Base-by-base conservation (phyloP, 805 yeast genomes). In the Starmerella powellii region DNA sequence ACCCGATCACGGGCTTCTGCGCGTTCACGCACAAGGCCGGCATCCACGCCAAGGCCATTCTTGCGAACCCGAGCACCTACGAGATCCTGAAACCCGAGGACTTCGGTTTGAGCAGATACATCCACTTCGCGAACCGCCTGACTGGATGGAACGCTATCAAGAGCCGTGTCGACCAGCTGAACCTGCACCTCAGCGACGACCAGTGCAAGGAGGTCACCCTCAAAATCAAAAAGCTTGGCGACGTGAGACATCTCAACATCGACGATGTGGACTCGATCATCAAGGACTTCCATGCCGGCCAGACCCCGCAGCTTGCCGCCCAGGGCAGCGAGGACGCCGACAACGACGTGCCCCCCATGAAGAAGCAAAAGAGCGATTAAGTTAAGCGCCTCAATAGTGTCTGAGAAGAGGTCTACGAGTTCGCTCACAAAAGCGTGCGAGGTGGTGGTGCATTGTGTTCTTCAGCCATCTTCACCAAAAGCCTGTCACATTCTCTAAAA, bases 11-110 rank as follows among this genome's bases (percentile, higher is more conserved):
- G 32, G 98, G 98, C 27, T 91, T 91, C 80, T 91, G 97, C 72
- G 98, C 98, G 35, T 88, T 88, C 70, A 88, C 98, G 46, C 98
- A 88, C 71, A 88, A 88, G 73, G 98, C 98, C 45, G 98, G 98
- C 66, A 87, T 88, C 62, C 98, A 88, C 64, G 97, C 98, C 57
- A 88, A 91, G 73, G 97, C 97, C 44, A 88, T 88, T 55, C 74
- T 88, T 53, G 98, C 98, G 45, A 91, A 88, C 68, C 98, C 98
- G 49, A 85, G 95, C 36, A 91, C 97, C n/a, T 88, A 88, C 64
- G 98, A 88, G 71, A 88, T 88, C 59, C 73, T 88, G 62, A 81
- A 81, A 62, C 98, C 98, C 44, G 68, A 80, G 23, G 98, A 88
- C 67, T 88, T 88, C 59, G 98, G 98, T 62, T 75, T 88, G 61